A percentile compares a stretch with the other conserved stretches of the same genome.
Conservation (phyloP, 2,329 filamentous ascomycete genomes). For the Mollisiaceae sp. region DNA sequence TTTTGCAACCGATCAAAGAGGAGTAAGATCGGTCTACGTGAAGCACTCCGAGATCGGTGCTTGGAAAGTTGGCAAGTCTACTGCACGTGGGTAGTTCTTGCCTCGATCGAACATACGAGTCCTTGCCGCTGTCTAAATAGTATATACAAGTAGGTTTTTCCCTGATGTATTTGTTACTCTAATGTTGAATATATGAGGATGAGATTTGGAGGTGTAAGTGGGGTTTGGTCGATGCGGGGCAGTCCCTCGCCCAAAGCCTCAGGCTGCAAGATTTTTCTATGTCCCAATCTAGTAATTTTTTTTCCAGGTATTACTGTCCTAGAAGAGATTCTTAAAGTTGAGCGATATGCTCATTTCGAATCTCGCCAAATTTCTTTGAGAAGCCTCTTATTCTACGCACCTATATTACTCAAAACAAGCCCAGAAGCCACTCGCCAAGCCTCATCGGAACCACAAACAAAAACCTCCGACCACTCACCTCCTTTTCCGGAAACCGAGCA, state of each 20-base stretch:
- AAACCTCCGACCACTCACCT: conserved; percentile 15
- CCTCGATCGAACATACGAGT: too few relatives aligned
- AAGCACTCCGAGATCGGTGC: conserved; percentile 11
- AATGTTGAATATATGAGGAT: too few relatives aligned
- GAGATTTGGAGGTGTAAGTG: background rate
- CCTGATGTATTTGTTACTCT: background rate
- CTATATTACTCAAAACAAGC: too few relatives aligned
- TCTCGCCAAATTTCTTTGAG: too few relatives aligned
- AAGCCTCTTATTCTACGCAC: too few relatives aligned
- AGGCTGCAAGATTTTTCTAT: background rate
- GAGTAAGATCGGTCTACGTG: too few relatives aligned
- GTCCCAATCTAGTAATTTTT: background rate
- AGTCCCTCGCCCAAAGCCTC: background rate
- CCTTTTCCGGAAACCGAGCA: background rate
- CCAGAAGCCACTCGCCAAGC: background rate
- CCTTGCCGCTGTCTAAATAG: background rate
- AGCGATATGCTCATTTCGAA: too few relatives aligned
- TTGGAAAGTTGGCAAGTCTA: background rate
- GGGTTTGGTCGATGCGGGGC: background rate
- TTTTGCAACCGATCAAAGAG: background rate
- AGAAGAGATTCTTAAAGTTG: too few relatives aligned
- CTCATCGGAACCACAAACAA: conserved; percentile 11
- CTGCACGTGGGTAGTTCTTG: background rate
- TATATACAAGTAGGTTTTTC: background rate
- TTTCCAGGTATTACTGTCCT: background rate